These are phyloP conservation scores for Debaryomyces castellii DNA, from an alignment of 805 yeast genomes.

Conservation along the genomic window DNA sequence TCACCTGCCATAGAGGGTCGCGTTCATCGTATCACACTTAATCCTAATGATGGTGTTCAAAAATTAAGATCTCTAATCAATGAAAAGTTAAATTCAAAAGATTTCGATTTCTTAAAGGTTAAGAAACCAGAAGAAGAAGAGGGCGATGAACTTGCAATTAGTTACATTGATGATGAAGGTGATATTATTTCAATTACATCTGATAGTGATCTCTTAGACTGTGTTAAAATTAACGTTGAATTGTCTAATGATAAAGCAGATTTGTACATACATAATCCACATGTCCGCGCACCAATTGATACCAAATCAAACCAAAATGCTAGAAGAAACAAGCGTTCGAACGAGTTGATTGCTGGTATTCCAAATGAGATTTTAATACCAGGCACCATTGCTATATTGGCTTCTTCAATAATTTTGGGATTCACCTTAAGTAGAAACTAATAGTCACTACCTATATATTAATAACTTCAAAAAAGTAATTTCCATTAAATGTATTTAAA, in stretches of 20 bases:
- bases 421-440: conserved; percentile 50
- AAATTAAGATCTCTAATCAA: conserved; percentile 46
- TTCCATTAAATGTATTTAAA: not conserved
- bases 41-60: conserved; percentile 54
- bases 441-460: not conserved
- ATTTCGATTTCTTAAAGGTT: conserved; percentile 26
- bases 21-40: conserved; percentile 67
- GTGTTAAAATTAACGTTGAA: conserved; percentile 56
- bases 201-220: conserved; percentile 70
- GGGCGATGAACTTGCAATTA: conserved; percentile 54
- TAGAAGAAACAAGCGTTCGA: conserved; percentile 14
- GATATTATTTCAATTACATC: conserved; percentile 77
- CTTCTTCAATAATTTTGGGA: conserved; percentile 57
- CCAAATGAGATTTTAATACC: conserved; percentile 64
- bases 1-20: conserved; percentile 63
- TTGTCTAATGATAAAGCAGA: conserved; percentile 63
- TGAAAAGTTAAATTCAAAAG: conserved; percentile 42
- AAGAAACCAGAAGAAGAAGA: conserved; percentile 11
- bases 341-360: conserved; percentile 46
- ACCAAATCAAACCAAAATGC: conserved; percentile 13
- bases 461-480: not conserved
- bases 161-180: conserved; percentile 82
- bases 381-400: conserved; percentile 59
- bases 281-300: conserved; percentile 36
- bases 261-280: conserved; percentile 67